Evolutionary conservation across 75 land plant species (phyloP).

Genomic region (Chamaecyparis obtusa): DNA sequence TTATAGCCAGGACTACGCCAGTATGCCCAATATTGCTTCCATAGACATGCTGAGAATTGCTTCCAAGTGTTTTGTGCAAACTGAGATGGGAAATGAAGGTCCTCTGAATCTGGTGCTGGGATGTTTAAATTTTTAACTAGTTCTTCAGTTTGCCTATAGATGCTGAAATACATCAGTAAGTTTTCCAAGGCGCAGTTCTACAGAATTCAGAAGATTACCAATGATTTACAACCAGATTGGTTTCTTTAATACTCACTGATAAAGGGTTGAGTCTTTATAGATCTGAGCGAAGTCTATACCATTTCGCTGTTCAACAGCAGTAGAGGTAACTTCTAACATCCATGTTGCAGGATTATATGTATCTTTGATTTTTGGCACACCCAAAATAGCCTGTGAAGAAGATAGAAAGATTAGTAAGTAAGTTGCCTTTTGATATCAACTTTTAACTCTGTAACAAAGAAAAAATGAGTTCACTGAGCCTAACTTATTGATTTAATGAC

Average conservation of each 20-base stretch:
- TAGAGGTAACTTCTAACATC: slow-evolving; percentile 67
- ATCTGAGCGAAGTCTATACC: slow-evolving; percentile 52
- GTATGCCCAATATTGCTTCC: slow-evolving; percentile 72
- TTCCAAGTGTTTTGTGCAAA: slow-evolving; percentile 30
- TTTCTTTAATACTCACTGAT: slow-evolving; percentile 27
- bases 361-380: slow-evolving; percentile 51
- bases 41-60: slow-evolving; percentile 38
- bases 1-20: slow-evolving; percentile 78
- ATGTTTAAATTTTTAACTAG: slow-evolving; percentile 48
- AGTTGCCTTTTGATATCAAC: not conserved
- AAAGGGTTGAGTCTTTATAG: slow-evolving; percentile 52
- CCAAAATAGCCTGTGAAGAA: slow-evolving; percentile 34
- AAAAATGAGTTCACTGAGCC: not conserved
- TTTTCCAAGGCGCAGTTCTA: not conserved
- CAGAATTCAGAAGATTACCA: not conserved
- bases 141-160: slow-evolving; percentile 31
- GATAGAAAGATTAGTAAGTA: not conserved
- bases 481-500: too few relatives aligned
- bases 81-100: slow-evolving; percentile 51
- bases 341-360: slow-evolving; percentile 74
- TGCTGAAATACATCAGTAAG: not conserved
- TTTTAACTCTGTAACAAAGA: not conserved
- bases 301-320: slow-evolving; percentile 39
- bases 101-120: slow-evolving; percentile 36
- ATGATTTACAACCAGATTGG: not conserved